These are phyloP conservation scores for Ascochyta lentis DNA, from an alignment of 2,329 filamentous ascomycete genomes.

Conservation along the genomic window DNA sequence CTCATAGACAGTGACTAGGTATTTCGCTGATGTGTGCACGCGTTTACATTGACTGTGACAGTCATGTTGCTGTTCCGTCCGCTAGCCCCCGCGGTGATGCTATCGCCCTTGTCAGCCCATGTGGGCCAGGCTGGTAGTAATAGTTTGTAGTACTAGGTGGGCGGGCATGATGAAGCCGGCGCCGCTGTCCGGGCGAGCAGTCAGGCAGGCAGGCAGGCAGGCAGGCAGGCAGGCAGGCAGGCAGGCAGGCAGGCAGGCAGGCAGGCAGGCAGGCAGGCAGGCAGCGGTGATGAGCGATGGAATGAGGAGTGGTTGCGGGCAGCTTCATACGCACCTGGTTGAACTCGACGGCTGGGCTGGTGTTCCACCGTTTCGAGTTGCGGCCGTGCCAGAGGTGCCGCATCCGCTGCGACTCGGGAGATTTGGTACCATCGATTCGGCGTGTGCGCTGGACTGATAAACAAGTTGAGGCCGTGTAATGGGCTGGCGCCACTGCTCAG, in stretches of 20 bases:
- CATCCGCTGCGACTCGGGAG: slow-evolving; percentile 26
- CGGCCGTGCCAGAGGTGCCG: slow-evolving; percentile 32
- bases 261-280: background rate
- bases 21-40: too few relatives aligned
- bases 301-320: slow-evolving; percentile 17
- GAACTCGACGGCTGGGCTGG: slow-evolving; percentile 10
- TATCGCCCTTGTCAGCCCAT: too few relatives aligned
- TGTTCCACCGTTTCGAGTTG: slow-evolving; percentile 37
- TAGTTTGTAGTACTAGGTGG: background rate
- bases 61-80: too few relatives aligned
- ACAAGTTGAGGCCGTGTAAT: slow-evolving; percentile 22
- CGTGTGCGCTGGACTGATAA: slow-evolving; percentile 21
- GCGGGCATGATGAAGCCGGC: slow-evolving; percentile 13
- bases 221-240: too few relatives aligned
- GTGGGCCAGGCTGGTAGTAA: background rate
- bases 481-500: slow-evolving; percentile 5
- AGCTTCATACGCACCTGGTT: slow-evolving; percentile 4
- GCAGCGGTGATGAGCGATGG: slow-evolving; percentile 12
- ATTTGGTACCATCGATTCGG: slow-evolving; percentile 18
- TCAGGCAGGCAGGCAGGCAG: too few relatives aligned
- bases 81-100: too few relatives aligned
- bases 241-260: too few relatives aligned
- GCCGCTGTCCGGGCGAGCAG: slow-evolving; percentile 6
- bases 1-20: background rate
- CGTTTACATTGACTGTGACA: too few relatives aligned